Evolutionary conservation across 495 filamentous ascomycete genomes (phyloP), one percentile per base, ranked within the genome.

Genomic region (Penicillium bovifimosum): DNA sequence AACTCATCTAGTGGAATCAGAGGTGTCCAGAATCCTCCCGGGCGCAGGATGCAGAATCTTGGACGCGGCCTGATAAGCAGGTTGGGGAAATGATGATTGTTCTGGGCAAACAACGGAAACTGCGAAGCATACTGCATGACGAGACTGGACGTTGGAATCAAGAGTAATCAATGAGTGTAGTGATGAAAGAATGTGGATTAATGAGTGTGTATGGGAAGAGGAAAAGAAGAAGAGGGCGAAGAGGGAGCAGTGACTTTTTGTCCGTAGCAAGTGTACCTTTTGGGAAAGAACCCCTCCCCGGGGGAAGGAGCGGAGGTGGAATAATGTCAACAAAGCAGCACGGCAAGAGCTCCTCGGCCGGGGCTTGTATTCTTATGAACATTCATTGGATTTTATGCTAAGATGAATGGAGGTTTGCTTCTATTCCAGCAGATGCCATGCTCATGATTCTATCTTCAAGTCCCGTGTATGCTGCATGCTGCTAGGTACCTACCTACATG

Each of bases 1-100:
- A 75, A 52, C 52, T 75, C 70, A 32, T 75, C 72, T 10, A 67
- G 10, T 0, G 70, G 56, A 16, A 75, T 65, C 42, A 75, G 44
- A 9, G 70, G 70, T 3, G 63, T 55, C 2, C 57, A 11, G 0
- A 38, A 16, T 11, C 59, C 53, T 14, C 63, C 63, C 0, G 70
- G 70, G 8, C 72, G 65, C 29, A 67, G 53, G 31, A 75, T 51
- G 39, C 65, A 74, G 53, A 69, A 75, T 6, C 55, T 40, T 9
- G 70, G 68, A 28, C 60, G 62, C 33, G 67, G 67, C 6, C 61
- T 63, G 10, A 20, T 18, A 41, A 41, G 56, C 16, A 46, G 42
- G 14, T 42, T 36, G 6, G 33, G 53, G 8, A 29, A 42, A 10
- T 24, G 47, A 43, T 31, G 44, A 42, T 53, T 53, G 31, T 31